These are phyloP conservation scores for Lolium multiflorum DNA, from an alignment of 176 grass and related monocot species.

Conservation along the genomic window DNA sequence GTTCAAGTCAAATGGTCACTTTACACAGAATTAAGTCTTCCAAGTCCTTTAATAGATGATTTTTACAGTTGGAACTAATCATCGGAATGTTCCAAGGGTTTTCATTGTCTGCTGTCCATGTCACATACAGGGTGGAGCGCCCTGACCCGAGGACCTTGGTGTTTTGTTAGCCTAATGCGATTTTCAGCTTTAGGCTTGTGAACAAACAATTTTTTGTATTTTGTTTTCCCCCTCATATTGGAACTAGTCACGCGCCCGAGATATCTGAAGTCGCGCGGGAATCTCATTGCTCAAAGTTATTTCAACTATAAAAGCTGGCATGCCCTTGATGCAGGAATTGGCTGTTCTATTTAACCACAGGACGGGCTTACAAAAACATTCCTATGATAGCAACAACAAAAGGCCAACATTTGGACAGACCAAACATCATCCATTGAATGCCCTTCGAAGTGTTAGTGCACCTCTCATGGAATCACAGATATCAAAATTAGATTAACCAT, in stretches of 20 bases:
- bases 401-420: neutral
- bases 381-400: neutral
- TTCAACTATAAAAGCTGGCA: neutral
- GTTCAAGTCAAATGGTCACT: too few relatives aligned
- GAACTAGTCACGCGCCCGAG: neutral
- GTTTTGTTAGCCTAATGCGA: too few relatives aligned
- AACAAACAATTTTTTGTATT: too few relatives aligned
- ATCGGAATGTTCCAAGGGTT: too few relatives aligned
- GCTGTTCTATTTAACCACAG: neutral
- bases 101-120: too few relatives aligned
- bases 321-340: neutral
- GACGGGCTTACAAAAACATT: neutral
- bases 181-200: too few relatives aligned
- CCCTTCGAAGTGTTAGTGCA: conserved; percentile 39
- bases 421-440: conserved; percentile 6
- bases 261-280: neutral
- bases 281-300: neutral
- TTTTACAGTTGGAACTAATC: too few relatives aligned
- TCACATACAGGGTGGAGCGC: too few relatives aligned
- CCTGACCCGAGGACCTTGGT: too few relatives aligned
- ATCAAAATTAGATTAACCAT: conserved; percentile 46
- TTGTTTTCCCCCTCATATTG: too few relatives aligned
- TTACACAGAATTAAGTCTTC: too few relatives aligned
- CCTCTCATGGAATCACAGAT: conserved; percentile 40
- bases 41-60: too few relatives aligned